These are phyloP conservation scores for Pulveroboletus sp. DNA, from an alignment of 768 basidiomycete genomes.

Conservation along the genomic window DNA sequence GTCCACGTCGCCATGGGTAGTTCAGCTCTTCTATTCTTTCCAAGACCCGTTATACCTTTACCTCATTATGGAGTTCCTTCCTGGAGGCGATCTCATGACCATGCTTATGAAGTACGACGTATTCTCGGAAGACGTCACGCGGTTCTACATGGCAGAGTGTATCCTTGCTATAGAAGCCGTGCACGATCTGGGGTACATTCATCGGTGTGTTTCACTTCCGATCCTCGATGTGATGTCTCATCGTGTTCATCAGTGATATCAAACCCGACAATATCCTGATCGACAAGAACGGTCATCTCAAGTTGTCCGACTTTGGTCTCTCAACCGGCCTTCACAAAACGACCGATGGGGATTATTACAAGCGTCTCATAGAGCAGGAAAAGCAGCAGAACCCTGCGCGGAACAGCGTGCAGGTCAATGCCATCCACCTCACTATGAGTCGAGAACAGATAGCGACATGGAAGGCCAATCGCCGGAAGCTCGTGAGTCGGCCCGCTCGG, in stretches of 20 bases:
- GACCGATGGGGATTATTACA: conserved; percentile 92
- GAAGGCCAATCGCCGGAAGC: conserved; percentile 96
- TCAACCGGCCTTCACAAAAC: conserved; percentile 97
- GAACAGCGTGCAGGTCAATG: conserved; percentile 97
- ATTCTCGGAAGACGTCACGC: conserved; percentile 96
- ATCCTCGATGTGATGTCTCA: conserved; percentile 1
- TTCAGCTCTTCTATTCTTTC: conserved; percentile 97
- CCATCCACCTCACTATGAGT: conserved; percentile 96
- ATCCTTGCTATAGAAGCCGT: conserved; percentile 97
- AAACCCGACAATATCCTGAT: conserved; percentile 99
- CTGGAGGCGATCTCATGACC: conserved; percentile 98
- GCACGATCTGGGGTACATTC: conserved; percentile 97
- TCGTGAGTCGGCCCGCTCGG: conserved; percentile 46
- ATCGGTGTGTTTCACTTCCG: conserved; percentile 58
- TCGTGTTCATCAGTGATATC: conserved; percentile 67
- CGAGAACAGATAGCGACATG: conserved; percentile 97
- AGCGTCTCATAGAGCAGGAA: conserved; percentile 79
- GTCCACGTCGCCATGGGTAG: conserved; percentile 96
- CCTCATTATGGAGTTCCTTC: conserved; percentile 91
- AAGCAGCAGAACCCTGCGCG: conserved; percentile 63
- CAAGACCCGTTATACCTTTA: conserved; percentile 95
- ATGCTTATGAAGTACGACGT: conserved; percentile 99
- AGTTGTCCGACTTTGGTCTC: conserved; percentile 96
- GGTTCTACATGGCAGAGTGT: conserved; percentile 99
- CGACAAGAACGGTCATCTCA: conserved; percentile 94